Percentiles rank a stretch among this genome's conserved stretches.
These are phyloP conservation scores for barrel medic (Medicago truncatula) DNA, from an alignment of 306 rosid genomes.

Conservation along the genomic window MtrunA17r5.0-ANR NC_053046.1:34233501-34234000, in stretches of 20 bases:
- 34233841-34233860: neutral
- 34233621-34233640: constrained; percentile 53
- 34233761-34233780: constrained; percentile 21
- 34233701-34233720: neutral
- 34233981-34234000: too few relatives aligned
- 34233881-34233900: neutral
- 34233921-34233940: constrained; percentile 8
- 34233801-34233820: neutral
- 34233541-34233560: constrained; percentile 62
- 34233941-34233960: neutral
- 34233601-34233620: constrained; percentile 73
- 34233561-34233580: constrained; percentile 57
- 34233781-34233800: neutral
- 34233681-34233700: constrained; percentile 17
- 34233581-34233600: constrained; percentile 68
- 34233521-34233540: constrained; percentile 46
- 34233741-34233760: constrained; percentile 18
- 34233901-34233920: neutral
- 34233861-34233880: neutral
- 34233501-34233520: constrained; percentile 47
- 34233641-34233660: constrained; percentile 17
- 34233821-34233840: neutral
- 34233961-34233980: neutral
- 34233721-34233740: constrained; percentile 14
- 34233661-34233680: constrained; percentile 15